Percentiles rank a stretch among this genome's conserved stretches.
Conservation (phyloP, 257 asterid species). For the Solanum neorickii region DNA sequence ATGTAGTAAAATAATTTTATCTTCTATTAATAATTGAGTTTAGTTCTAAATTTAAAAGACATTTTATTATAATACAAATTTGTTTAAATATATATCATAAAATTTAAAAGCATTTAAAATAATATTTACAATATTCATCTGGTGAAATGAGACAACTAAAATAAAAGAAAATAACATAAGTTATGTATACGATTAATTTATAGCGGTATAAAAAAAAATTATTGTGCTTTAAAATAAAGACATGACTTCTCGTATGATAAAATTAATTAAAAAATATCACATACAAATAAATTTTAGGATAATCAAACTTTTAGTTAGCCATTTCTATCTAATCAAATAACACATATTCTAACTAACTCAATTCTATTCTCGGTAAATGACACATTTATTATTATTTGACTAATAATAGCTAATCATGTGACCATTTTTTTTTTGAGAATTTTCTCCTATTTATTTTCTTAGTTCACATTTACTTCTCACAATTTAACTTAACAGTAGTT, state of each 20-base stretch:
- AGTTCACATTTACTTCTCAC: neutral
- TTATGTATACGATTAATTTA: neutral
- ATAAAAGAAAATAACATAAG: neutral
- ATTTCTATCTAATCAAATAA: neutral
- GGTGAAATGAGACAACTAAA: neutral
- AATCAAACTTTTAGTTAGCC: no score
- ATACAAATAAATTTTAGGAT: neutral
- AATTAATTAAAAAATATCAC: neutral
- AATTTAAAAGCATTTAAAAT: neutral
- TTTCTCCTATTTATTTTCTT: neutral
- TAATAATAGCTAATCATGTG: neutral
- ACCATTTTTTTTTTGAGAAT: accelerated
- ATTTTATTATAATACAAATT: accelerated
- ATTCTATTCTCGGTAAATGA: no score
- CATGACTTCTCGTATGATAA: neutral
- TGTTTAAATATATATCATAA: neutral
- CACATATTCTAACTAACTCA: no score
- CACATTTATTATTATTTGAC: neutral
- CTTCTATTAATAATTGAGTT: neutral
- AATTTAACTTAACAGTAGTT: no score
- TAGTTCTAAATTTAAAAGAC: neutral
- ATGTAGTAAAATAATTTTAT: neutral
- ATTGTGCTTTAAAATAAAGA: neutral
- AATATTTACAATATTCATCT: no score
- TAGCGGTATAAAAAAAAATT: neutral